Conservation (phyloP, 257 asterid genomes). For the Solanum rostratum region DNA sequence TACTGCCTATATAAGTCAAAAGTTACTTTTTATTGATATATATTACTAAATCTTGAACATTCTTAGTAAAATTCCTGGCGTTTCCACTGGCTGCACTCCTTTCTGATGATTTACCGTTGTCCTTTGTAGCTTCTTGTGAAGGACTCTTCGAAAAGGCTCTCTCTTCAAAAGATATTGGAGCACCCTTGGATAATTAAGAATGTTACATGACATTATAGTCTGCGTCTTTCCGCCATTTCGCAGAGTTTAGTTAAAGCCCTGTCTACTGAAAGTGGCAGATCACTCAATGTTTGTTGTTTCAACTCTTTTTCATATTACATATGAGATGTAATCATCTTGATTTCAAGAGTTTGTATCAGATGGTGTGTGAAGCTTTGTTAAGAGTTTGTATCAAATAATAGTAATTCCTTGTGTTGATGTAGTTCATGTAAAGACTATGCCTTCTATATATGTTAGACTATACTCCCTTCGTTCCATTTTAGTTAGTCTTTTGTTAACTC, state of each 20-base stretch:
- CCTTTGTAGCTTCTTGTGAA: conserved; percentile 76
- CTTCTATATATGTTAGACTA: not conserved
- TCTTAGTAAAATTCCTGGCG: not conserved
- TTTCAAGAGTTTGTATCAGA: not conserved
- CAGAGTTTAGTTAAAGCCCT: not conserved
- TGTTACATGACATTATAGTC: not conserved
- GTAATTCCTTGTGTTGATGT: not conserved
- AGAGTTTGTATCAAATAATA: not conserved
- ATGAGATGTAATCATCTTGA: not conserved
- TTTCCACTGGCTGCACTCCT: not conserved
- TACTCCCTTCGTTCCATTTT: not conserved
- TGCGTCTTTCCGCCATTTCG: not conserved
- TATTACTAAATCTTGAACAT: not conserved
- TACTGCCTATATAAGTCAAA: not conserved
- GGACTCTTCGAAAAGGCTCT: conserved; percentile 78
- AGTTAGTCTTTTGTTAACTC: too few relatives aligned
- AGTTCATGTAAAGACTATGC: not conserved
- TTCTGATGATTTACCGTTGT: conserved; percentile 4
- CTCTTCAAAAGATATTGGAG: conserved; percentile 62
- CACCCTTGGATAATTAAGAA: conserved; percentile 79
- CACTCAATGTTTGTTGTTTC: not conserved
- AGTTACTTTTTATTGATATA: not conserved
- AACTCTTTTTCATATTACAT: not conserved
- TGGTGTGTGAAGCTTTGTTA: not conserved
- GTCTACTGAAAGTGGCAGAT: not conserved